Evolutionary conservation across 2,329 filamentous ascomycete species (phyloP), one percentile per base, ranked within the genome.

Genomic region (Aspergillus ibericus): DNA sequence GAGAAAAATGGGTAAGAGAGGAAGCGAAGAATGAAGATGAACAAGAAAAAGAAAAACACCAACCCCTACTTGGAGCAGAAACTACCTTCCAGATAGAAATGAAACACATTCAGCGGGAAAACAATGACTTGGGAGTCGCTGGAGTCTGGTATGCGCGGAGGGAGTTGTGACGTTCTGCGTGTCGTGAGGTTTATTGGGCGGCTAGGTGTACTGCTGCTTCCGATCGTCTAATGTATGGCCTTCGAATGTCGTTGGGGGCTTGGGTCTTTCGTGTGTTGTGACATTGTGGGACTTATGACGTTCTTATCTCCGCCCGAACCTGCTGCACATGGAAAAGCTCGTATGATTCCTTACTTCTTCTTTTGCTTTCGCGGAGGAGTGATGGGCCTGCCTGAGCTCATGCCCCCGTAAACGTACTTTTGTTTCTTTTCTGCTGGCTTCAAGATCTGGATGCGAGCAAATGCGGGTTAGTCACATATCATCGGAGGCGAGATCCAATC

Each of bases 361-460:
- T 87, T 86, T 77, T 85, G 83, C 79, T 88, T 90, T 81, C 84
- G 83, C 78, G 86, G 85, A 83, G 87, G 82, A 84, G 86, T 88
- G 79, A 85, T 82, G 78, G 85, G 84, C 82, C 83, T 85, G 82
- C 85, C 83, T 81, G 84, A 84, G 81, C 85, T 87, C 79, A 89
- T 83, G 81, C 85, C 83, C 81, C 83, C 83, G 82, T 87, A 85
- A 76, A 96, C 93, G 84, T 96, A 98, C 93, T 98, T 98, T 91
- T 97, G 93, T 89, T 99, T 99, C 89, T 99, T 99, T 87, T 99
- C 95, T 79, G 95, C 95, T 74, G 95, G 95, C 84, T 98, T 99
- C 83, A 99, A 85, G 76, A 99, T 98, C 92, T 96, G 69, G 9
- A 27, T 55, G 48, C 44, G 49, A 51, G 52, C 50, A 35, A 64